A percentile compares a stretch with the other conserved stretches of the same genome.
Conservation (phyloP, 2,329 filamentous ascomycete genomes). For the Penicillium occitanis region DNA sequence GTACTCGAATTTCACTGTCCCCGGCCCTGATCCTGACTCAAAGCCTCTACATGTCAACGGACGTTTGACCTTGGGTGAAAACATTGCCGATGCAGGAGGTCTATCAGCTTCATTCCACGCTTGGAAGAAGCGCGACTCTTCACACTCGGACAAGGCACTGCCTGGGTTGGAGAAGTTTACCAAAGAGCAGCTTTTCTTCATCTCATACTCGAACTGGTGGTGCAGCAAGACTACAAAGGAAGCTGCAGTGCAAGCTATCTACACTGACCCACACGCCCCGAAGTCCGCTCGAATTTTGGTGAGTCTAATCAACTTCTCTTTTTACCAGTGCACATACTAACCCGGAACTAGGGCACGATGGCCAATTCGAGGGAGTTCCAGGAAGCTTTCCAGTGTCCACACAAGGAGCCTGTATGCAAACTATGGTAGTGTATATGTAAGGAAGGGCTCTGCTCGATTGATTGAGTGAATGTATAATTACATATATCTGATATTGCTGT, state of each 20-base stretch:
- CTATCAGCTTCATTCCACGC: conserved; percentile 62
- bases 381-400: conserved; percentile 65
- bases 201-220: conserved; percentile 65
- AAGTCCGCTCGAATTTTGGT: conserved; percentile 58
- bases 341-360: conserved; percentile 54
- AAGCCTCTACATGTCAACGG: conserved; percentile 63
- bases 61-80: conserved; percentile 64
- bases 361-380: conserved; percentile 67
- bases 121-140: conserved; percentile 60
- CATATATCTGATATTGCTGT: background rate
- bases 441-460: background rate
- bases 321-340: conserved; percentile 6
- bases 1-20: conserved; percentile 61
- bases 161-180: conserved; percentile 63
- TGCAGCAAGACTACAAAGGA: conserved; percentile 64
- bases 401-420: conserved; percentile 66
- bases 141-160: conserved; percentile 54
- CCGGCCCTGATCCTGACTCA: conserved; percentile 50
- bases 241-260: conserved; percentile 57
- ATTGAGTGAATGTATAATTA: background rate
- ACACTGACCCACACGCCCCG: conserved; percentile 66
- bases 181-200: conserved; percentile 69
- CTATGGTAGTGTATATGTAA: conserved; percentile 57
- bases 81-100: conserved; percentile 70
- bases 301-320: background rate